These are phyloP conservation scores for Blastosporella zonata DNA, from an alignment of 1,284 basidiomycete genomes.

Conservation along the genomic window DNA sequence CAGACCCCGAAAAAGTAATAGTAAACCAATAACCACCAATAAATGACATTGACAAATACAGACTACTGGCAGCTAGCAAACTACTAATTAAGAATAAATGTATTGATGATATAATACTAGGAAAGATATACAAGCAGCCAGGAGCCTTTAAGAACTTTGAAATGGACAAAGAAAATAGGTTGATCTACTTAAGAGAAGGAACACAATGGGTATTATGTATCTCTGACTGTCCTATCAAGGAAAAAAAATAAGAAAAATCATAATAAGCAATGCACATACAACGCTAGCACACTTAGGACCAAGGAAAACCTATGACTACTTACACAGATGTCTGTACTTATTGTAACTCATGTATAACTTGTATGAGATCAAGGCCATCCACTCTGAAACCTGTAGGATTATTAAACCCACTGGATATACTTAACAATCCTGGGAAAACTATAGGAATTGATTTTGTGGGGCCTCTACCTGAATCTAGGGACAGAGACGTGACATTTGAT, in stretches of 20 bases:
- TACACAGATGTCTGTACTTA: conserved; percentile 24
- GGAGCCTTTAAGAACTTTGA: background rate
- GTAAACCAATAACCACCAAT: no score
- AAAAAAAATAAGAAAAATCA: conserved; percentile 24
- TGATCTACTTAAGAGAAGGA: background rate
- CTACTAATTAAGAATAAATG: no score
- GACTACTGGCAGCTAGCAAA: no score
- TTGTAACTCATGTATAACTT: conserved; percentile 28
- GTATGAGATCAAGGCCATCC: conserved; percentile 24
- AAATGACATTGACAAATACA: no score
- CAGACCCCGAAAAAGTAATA: no score
- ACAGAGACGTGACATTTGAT: conserved; percentile 17
- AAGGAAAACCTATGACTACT: conserved; percentile 27
- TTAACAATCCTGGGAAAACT: conserved; percentile 28
- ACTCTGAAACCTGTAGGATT: conserved; percentile 32
- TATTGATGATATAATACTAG: background rate
- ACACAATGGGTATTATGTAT: background rate
- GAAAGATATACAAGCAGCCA: background rate
- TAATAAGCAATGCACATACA: conserved; percentile 30
- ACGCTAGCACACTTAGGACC: conserved; percentile 31
- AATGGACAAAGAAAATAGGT: background rate
- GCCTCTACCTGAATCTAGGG: conserved; percentile 20
- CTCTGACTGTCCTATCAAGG: conserved; percentile 24
- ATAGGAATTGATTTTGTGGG: conserved; percentile 38
- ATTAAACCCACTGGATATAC: conserved; percentile 29